Evolutionary conservation across 2,329 filamentous ascomycete species (phyloP).

Genomic region (Daldinia sp.): DNA sequence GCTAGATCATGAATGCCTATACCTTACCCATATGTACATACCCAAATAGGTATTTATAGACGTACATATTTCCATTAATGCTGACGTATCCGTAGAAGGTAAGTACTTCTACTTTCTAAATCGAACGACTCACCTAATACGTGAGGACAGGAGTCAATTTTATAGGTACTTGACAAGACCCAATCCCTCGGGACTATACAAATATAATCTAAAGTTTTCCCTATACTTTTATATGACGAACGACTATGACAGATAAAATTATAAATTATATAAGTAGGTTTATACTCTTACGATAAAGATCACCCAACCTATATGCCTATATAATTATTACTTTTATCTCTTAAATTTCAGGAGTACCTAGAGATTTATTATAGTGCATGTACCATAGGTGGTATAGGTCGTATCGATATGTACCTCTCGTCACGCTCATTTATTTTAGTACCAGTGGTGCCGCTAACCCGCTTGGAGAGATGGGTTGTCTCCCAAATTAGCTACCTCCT

Average conservation of each 20-base stretch:
- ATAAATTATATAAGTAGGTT: too few species aligned
- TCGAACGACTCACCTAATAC: background rate
- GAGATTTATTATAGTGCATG: background rate
- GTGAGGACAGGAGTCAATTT: background rate
- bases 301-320: too few species aligned
- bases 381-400: background rate
- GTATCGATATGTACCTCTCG: background rate
- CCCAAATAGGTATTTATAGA: background rate
- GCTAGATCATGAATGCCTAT: too few species aligned
- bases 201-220: background rate
- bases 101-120: background rate
- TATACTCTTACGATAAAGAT: too few species aligned
- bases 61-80: background rate
- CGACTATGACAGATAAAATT: too few species aligned
- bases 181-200: background rate
- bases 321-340: too few species aligned
- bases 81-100: background rate
- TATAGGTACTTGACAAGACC: background rate
- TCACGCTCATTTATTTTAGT: slow-evolving; percentile 36
- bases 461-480: slow-evolving; percentile 17
- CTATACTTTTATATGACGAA: background rate
- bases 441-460: slow-evolving; percentile 21
- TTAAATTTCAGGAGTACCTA: background rate
- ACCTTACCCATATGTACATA: too few species aligned
- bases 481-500: slow-evolving; percentile 34